phyloP scores from a whole-genome alignment of 441 rosid genomes.

The Adansonia grandidieri region DNA sequence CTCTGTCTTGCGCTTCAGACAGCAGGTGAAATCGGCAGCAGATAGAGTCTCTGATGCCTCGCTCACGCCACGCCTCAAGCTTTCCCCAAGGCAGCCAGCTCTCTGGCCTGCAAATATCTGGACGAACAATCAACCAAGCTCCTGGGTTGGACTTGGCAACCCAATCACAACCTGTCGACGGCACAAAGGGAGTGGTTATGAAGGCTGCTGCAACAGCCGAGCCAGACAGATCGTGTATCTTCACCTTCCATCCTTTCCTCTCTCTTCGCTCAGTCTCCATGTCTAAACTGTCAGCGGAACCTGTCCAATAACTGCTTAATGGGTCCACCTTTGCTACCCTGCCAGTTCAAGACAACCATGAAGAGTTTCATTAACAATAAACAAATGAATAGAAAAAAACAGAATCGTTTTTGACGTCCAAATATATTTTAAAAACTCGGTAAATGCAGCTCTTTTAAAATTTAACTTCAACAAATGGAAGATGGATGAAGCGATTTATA shows the following conservation, averaged over 20 bases:
- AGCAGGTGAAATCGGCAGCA: slow-evolving; percentile 88
- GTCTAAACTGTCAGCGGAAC: slow-evolving; percentile 53
- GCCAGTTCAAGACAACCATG: slow-evolving; percentile 36
- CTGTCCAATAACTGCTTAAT: slow-evolving; percentile 64
- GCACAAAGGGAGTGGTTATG: slow-evolving; percentile 97
- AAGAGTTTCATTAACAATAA: slow-evolving; percentile 36
- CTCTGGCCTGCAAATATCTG: slow-evolving; percentile 76
- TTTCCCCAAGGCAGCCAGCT: slow-evolving; percentile 99
- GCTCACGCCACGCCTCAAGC: slow-evolving; percentile 96
- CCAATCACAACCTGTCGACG: slow-evolving; percentile 96
- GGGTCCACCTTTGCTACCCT: slow-evolving; percentile 77
- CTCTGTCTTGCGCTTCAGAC: slow-evolving; percentile 77
- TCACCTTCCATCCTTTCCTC: slow-evolving; percentile 96
- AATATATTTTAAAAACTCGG: not conserved
- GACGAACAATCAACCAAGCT: slow-evolving; percentile 90
- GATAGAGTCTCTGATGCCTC: slow-evolving; percentile 81
- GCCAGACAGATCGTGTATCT: slow-evolving; percentile 95
- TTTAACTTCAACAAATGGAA: not conserved
- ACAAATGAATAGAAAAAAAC: slow-evolving; percentile 22
- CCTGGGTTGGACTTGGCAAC: slow-evolving; percentile 94
- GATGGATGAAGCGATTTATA: slow-evolving; percentile 12
- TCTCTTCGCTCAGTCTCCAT: slow-evolving; percentile 79
- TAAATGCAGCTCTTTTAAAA: not conserved
- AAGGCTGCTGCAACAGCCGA: slow-evolving; percentile 96
- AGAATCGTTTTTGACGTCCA: not conserved